Conservation (phyloP, 495 filamentous ascomycete species). For the Trichocladium antarcticum region DNA sequence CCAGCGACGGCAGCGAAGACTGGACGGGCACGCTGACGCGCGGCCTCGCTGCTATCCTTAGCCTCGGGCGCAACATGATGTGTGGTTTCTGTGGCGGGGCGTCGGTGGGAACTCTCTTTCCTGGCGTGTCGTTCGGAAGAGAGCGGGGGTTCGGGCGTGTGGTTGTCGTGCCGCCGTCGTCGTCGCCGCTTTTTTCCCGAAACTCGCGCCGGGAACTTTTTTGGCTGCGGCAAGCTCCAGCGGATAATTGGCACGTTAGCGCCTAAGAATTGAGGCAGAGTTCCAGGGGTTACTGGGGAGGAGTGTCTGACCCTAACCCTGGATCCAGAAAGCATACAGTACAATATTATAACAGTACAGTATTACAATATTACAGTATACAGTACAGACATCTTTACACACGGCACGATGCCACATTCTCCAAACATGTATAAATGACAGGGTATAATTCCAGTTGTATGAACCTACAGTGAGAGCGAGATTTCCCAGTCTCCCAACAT, state of each 20-base stretch:
- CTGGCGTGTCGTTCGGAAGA: not conserved
- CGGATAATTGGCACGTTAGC: not conserved
- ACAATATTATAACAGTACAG: too few relatives aligned
- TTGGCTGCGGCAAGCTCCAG: not conserved
- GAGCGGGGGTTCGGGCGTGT: slow-evolving; percentile 1
- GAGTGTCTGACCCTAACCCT: slow-evolving; percentile 15
- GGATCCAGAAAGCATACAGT: too few relatives aligned
- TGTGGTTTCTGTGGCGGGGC: slow-evolving; percentile 4
- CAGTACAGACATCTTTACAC: too few relatives aligned
- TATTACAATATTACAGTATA: too few relatives aligned
- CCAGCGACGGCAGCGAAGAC: slow-evolving; percentile 14
- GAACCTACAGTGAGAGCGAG: too few relatives aligned
- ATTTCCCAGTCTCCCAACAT: too few relatives aligned
- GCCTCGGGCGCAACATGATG: slow-evolving; percentile 35
- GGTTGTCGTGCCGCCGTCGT: slow-evolving; percentile 7
- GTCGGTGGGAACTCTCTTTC: not conserved
- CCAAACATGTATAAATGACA: too few relatives aligned
- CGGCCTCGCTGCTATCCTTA: slow-evolving; percentile 32
- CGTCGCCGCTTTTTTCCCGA: slow-evolving; percentile 11
- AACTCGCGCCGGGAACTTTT: slow-evolving; percentile 11
- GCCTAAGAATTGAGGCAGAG: slow-evolving; percentile 19
- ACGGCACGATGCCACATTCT: too few relatives aligned
- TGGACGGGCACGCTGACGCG: slow-evolving; percentile 9
- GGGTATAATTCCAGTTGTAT: too few relatives aligned
- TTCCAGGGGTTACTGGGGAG: too few relatives aligned